These are phyloP conservation scores for Debaryomyces maramus DNA, from an alignment of 805 yeast species.

Conservation along the genomic window DNA sequence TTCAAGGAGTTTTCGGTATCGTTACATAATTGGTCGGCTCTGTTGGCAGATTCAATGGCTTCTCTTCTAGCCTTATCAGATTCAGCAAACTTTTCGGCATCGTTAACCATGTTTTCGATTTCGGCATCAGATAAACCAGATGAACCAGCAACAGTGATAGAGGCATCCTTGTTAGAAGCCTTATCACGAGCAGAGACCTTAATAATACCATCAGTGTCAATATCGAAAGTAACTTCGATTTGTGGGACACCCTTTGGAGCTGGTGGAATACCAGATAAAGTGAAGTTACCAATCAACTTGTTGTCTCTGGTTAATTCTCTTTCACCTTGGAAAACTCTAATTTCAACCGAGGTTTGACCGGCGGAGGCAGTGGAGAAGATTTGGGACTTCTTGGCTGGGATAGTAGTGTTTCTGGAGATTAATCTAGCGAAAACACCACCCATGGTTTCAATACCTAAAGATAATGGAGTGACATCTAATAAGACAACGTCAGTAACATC, in stretches of 20 bases:
- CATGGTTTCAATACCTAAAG: conserved; percentile 94
- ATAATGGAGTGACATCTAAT: conserved; percentile 86
- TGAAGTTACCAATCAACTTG: conserved; percentile 96
- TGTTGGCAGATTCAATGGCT: conserved; percentile 82
- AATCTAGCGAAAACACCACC: conserved; percentile 96
- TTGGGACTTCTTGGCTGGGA: conserved; percentile 95
- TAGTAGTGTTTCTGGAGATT: conserved; percentile 91
- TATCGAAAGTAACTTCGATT: conserved; percentile 92
- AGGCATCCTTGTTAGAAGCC: conserved; percentile 90
- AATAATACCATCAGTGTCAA: conserved; percentile 96
- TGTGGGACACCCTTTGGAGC: conserved; percentile 95
- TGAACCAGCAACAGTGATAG: conserved; percentile 94
- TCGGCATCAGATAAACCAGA: conserved; percentile 89
- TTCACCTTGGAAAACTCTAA: conserved; percentile 99
- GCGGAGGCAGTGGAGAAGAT: conserved; percentile 95
- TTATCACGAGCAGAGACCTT: conserved; percentile 93
- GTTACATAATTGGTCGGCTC: conserved; percentile 72
- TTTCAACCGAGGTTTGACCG: conserved; percentile 95
- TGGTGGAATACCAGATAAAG: conserved; percentile 91
- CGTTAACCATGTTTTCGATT: conserved; percentile 87
- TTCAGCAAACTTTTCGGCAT: conserved; percentile 86
- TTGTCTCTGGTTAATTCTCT: conserved; percentile 97
- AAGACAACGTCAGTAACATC: conserved; percentile 89
- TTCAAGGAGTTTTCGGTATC: conserved; percentile 50
- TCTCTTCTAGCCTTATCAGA: conserved; percentile 85